phyloP scores from a whole-genome alignment of 1,284 basidiomycete species.

The Cerioporus squamosus region DNA sequence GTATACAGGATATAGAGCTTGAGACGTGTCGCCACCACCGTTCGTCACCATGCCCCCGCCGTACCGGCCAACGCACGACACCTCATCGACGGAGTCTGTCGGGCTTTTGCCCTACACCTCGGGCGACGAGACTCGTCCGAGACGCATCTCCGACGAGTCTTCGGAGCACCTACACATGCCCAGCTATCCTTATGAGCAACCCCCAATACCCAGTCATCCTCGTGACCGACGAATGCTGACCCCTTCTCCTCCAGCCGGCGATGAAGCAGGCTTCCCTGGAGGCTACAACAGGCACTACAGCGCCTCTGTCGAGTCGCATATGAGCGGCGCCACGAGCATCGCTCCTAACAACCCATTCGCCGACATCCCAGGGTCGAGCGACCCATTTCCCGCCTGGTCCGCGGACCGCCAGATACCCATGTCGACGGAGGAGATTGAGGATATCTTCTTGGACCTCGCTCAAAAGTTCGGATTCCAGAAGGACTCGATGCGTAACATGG shows the following conservation, averaged over 20 bases:
- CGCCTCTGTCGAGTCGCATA: constrained; percentile 44
- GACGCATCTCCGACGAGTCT: constrained; percentile 5
- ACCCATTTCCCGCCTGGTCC: constrained; percentile 96
- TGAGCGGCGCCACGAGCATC: constrained; percentile 47
- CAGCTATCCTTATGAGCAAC: constrained; percentile 1
- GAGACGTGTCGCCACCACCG: background rate
- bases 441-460: constrained; percentile 97
- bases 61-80: constrained; percentile 18
- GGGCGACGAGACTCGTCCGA: background rate
- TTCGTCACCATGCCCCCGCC: constrained; percentile 15
- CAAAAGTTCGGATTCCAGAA: constrained; percentile 99
- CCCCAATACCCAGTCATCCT: no score
- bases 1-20: constrained; percentile 10
- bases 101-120: constrained; percentile 10
- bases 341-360: constrained; percentile 63
- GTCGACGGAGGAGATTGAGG: constrained; percentile 98
- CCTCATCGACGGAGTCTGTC: constrained; percentile 25
- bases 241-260: constrained; percentile 23
- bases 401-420: constrained; percentile 94
- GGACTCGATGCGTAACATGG: constrained; percentile 92
- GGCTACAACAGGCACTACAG: constrained; percentile 33
- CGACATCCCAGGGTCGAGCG: constrained; percentile 50
- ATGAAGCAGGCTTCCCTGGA: constrained; percentile 28
- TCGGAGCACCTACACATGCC: background rate
- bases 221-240: constrained; percentile 6